Conservation (phyloP, 1,284 basidiomycete genomes). For the Tilletia indica region DNA sequence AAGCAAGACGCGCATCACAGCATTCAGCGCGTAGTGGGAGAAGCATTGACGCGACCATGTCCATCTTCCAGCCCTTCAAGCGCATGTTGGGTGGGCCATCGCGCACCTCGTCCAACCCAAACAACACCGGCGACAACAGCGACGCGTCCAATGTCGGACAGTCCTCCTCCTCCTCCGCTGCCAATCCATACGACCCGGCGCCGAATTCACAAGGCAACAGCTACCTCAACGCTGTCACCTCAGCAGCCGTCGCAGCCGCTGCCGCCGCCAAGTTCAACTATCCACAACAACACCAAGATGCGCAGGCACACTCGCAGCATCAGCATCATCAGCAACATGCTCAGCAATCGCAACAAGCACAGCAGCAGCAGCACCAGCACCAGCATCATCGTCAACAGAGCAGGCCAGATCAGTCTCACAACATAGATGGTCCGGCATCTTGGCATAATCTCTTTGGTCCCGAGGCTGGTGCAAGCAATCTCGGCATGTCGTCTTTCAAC, state of each 20-base stretch:
- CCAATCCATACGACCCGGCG: not conserved
- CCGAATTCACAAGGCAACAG: no score
- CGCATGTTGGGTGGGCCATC: no score
- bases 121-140: no score
- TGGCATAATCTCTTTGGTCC: not conserved
- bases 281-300: not conserved
- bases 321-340: not conserved
- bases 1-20: no score
- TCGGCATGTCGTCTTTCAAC: no score
- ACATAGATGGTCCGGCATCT: not conserved
- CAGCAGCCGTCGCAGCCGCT: not conserved
- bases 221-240: not conserved
- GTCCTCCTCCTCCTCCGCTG: not conserved
- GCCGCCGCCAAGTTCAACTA: constrained; percentile 2
- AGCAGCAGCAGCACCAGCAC: not conserved
- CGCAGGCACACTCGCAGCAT: not conserved
- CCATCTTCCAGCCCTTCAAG: no score
- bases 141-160: no score
- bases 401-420: not conserved
- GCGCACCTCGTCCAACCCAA: no score
- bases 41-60: no score
- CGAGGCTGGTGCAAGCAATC: not conserved
- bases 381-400: not conserved
- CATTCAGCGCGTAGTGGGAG: no score
- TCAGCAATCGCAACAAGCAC: not conserved